Evolutionary conservation across 2,329 filamentous ascomycete species (phyloP), one percentile per base, ranked within the genome.

Genomic region (Hypoxylon sp.): DNA sequence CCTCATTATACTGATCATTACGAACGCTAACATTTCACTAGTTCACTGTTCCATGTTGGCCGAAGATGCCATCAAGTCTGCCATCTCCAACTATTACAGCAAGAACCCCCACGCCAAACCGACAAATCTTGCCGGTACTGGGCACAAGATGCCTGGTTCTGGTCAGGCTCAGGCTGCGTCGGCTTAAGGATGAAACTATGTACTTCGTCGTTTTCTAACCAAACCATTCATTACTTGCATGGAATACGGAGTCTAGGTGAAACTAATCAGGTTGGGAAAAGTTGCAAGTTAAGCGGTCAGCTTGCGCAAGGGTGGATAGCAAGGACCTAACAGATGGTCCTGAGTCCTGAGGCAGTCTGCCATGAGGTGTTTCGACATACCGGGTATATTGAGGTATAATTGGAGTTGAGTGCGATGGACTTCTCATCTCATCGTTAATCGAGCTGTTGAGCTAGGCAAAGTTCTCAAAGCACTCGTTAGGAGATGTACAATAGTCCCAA

Each of bases 21-120:
- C 14, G 55, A 37, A n/a, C 70, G 57, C 75, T 81, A 78, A 80
- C 57, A 29, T 22, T 19, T 46, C 6, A 73, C 13, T 76, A 93
- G 91, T 96, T 52, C 94, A 97, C 82, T 97, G 94, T 86, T 95
- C 92, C 55, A 96, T 97, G 92, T 87, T 97, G 73, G 94, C 94
- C 13, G 94, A 97, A 81, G 93, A 97, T 78, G 94, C 93, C 71
- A 97, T 97, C 87, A 96, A 96, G 83, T 94, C 92, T 39, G 94
- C 94, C 73, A 96, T 97, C 78, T 91, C 89, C 71, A 93, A 97
- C 81, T 97, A 96, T 85, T 93, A 95, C 84, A 92, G 90, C 78
- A 96, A 97, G 87, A 96, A 97, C 83, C 93, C 93, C 65, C 90
- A 91, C 70, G 89, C 89, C 37, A 88, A 88, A 76, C 78, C 85